phyloP scores from a whole-genome alignment of 139 green algal species.

The Chlorella sp. region DNA sequence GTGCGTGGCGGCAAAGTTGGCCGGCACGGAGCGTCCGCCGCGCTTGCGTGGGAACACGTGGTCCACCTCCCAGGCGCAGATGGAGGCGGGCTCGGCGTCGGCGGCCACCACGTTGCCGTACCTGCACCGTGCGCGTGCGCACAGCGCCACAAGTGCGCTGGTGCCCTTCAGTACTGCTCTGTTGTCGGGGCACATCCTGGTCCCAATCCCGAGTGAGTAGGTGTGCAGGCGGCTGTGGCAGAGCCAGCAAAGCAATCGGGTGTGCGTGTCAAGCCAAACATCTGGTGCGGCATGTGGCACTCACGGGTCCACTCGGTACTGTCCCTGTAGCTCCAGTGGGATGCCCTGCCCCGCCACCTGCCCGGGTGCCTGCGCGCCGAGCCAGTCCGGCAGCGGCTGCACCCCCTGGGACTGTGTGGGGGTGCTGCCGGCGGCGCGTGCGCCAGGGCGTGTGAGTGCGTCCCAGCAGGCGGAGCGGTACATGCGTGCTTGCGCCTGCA shows the following conservation, averaged over 20 bases:
- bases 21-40: neutral
- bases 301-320: constrained; percentile 3
- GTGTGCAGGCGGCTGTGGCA: no score
- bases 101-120: constrained; percentile 4
- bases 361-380: neutral
- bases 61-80: constrained; percentile 5
- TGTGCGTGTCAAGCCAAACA: no score
- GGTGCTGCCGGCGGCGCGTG: neutral
- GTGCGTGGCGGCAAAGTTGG: constrained; percentile 4
- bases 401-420: neutral
- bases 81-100: neutral
- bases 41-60: constrained; percentile 8
- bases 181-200: no score
- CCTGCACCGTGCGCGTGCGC: no score
- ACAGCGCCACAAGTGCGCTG: neutral
- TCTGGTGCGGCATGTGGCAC: neutral
- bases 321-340: neutral
- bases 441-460: neutral
- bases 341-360: neutral
- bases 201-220: no score
- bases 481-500: neutral
- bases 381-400: neutral
- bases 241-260: no score
- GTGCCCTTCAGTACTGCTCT: no score
- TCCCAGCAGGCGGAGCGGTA: neutral